Evolutionary conservation across 495 filamentous ascomycete species (phyloP), one percentile per base, ranked within the genome.

Genomic region (Aspergillus heteromorphus): DNA sequence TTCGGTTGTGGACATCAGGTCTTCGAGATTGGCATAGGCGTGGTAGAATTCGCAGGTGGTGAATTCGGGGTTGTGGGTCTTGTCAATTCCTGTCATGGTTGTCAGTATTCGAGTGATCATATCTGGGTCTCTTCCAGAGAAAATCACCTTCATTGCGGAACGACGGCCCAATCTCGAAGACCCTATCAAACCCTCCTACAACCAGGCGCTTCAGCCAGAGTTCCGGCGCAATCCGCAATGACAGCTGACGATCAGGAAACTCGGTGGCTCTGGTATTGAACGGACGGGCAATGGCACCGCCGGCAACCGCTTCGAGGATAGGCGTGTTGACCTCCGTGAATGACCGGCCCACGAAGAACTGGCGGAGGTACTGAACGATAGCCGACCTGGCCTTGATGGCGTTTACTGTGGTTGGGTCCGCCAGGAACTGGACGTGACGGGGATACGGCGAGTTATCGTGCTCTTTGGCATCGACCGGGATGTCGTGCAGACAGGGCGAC

Each of bases 11-110:
- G 67, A 55, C 59, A 96, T 90, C 21, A 98, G 74, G 30, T 90
- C 84, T 34, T 84, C 77, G 0, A 97, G 78, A 55, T 84, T 87
- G 49, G 88, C 84, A 60, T 91, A 96, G 11, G 89, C 83, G 48
- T 85, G 81, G 69, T 98, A 98, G 78, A 96, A 97, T 72, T 98
- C 93, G 76, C 92, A 97, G 30, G 87, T 97, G 20, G 87, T 91
- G 73, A 97, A 98, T 68, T 98, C 93, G 6, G 93, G 91, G 63
- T 97, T 97, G 70, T 97, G 93, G 0, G 88, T 95, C 20, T 85
- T 81, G 71, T 98, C 93, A 36, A 97, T 69, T 9, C 84, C 81
- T 84, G 38, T 6, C 25, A 3, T 31, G 5, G 2, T 2, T 31
- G 16, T 54, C 47, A 58, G 45, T 30, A 50, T 21, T 30, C 29